A percentile compares a stretch with the other conserved stretches of the same genome.
phyloP scores from a whole-genome alignment of 345 rosid species.

The Brassica rapa region DNA sequence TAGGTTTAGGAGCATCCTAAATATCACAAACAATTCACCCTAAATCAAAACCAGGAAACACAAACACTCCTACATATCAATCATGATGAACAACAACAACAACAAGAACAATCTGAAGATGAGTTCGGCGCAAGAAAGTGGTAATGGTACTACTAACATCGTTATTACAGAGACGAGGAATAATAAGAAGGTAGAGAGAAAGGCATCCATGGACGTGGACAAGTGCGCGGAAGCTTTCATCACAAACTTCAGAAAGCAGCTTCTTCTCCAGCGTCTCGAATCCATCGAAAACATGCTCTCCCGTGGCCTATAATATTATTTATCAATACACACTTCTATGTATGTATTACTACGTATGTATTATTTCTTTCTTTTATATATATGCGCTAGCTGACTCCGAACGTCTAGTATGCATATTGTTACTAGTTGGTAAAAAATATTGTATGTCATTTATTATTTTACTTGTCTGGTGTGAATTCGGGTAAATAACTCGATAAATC shows the following conservation, averaged over 20 bases:
- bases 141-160: conserved; percentile 25
- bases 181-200: conserved; percentile 48
- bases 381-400: neutral
- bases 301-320: conserved; percentile 44
- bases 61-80: conserved; percentile 19
- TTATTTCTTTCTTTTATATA: neutral
- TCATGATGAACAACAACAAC: conserved; percentile 32
- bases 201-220: conserved; percentile 64
- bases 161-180: conserved; percentile 18
- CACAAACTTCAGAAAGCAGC: conserved; percentile 63
- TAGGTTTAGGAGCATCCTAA: conserved; percentile 5
- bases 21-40: neutral
- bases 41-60: neutral
- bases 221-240: conserved; percentile 83
- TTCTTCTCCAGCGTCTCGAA: conserved; percentile 71
- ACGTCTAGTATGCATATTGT: neutral
- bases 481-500: neutral
- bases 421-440: neutral
- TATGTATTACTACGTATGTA: neutral
- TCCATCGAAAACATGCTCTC: conserved; percentile 76
- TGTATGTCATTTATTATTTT: neutral
- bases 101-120: conserved; percentile 34
- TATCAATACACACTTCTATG: conserved; percentile 11
- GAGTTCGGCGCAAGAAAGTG: conserved; percentile 10
- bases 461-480: neutral